Percentiles rank a stretch among this genome's conserved stretches.
Conservation (phyloP, 371 early-diverging fungal genomes). For the Rhizomucor miehei region DNA sequence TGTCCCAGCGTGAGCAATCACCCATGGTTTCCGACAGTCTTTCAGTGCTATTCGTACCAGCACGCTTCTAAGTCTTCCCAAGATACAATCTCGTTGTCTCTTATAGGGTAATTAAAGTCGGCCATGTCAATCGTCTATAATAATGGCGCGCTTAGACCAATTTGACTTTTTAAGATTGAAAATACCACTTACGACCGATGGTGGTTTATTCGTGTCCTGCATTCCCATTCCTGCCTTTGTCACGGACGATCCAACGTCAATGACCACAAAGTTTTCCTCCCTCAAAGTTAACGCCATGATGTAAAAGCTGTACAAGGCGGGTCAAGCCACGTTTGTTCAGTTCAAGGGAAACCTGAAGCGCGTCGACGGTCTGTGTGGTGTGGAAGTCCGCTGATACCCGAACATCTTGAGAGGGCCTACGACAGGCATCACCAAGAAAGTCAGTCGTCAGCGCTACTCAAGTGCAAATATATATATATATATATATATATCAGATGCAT, state of each 20-base stretch:
- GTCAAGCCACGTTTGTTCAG: too few relatives aligned
- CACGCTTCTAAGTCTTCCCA: slow-evolving; percentile 79
- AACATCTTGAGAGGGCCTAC: too few relatives aligned
- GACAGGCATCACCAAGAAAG: too few relatives aligned
- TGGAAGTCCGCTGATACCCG: too few relatives aligned
- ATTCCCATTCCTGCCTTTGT: slow-evolving; percentile 70
- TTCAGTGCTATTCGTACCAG: slow-evolving; percentile 39
- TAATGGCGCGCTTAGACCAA: slow-evolving; percentile 5
- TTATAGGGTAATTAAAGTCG: slow-evolving; percentile 56
- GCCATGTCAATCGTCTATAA: slow-evolving; percentile 30
- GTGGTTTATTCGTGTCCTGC: slow-evolving; percentile 68
- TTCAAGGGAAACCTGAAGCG: too few relatives aligned
- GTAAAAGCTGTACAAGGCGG: background rate
- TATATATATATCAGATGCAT: too few relatives aligned
- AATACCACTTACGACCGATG: slow-evolving; percentile 46
- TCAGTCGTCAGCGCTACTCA: too few relatives aligned
- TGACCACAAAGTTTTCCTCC: slow-evolving; percentile 75
- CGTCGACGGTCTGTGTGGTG: too few relatives aligned
- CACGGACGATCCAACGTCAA: slow-evolving; percentile 67
- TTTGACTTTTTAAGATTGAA: background rate
- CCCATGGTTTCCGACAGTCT: background rate
- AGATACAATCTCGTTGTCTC: slow-evolving; percentile 61
- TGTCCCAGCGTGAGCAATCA: slow-evolving; percentile 13
- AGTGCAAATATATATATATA: too few relatives aligned
- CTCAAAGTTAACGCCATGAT: slow-evolving; percentile 49